Evolutionary conservation across 805 yeast species (phyloP).

Genomic region (Zygosaccharomyces rouxii): DNA sequence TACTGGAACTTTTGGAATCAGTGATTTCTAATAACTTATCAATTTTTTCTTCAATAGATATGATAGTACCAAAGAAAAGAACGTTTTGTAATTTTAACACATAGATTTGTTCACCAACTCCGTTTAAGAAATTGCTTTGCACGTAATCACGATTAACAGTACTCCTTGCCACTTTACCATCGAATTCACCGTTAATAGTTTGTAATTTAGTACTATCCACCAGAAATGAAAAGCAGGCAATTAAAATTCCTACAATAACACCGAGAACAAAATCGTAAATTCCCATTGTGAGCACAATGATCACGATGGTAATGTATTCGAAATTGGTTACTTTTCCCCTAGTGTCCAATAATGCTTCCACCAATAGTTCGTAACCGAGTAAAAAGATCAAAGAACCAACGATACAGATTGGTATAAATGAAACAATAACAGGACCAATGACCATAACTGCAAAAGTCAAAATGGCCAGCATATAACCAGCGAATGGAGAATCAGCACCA

Average conservation of each 20-base stretch:
- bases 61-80: constrained; percentile 91
- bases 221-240: constrained; percentile 94
- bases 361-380: constrained; percentile 82
- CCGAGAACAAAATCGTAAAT: constrained; percentile 93
- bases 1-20: constrained; percentile 32
- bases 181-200: constrained; percentile 73
- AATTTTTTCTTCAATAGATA: constrained; percentile 77
- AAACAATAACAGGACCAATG: constrained; percentile 88
- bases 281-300: constrained; percentile 93
- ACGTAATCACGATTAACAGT: constrained; percentile 88
- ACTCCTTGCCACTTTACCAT: constrained; percentile 85
- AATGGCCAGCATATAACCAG: constrained; percentile 83
- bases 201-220: constrained; percentile 83
- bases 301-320: constrained; percentile 79
- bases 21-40: constrained; percentile 58
- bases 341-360: constrained; percentile 84
- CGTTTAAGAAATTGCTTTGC: constrained; percentile 76
- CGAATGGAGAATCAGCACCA: constrained; percentile 85
- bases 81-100: constrained; percentile 84
- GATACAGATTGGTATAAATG: constrained; percentile 91
- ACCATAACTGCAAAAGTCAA: constrained; percentile 80
- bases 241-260: constrained; percentile 78
- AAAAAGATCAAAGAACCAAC: constrained; percentile 90
- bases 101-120: constrained; percentile 87
- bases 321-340: constrained; percentile 65